Evolutionary conservation across 73 alveolate species (phyloP).

Genomic region (Paramecium bursaria): DNA sequence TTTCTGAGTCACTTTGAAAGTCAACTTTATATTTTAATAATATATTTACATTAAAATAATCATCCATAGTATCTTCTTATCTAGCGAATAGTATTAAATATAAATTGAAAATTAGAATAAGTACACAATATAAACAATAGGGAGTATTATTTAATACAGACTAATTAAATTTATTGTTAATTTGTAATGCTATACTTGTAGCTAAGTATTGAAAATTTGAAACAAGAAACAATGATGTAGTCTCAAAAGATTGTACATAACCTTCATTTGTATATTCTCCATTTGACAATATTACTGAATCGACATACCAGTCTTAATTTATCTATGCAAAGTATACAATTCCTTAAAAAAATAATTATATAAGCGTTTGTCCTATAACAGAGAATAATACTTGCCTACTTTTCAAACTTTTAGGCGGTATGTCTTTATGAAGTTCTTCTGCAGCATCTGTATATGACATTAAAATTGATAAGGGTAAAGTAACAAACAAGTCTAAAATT

Average conservation of each 20-base stretch:
- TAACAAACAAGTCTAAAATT: constrained; percentile 46
- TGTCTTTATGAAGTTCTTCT: neutral
- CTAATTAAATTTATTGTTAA: constrained; percentile 15
- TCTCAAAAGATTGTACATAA: constrained; percentile 31
- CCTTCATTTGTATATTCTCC: constrained; percentile 21
- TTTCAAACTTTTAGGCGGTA: neutral
- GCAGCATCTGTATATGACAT: constrained; percentile 31
- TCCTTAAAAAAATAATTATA: neutral
- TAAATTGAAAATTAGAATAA: neutral
- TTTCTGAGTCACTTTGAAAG: constrained; percentile 12
- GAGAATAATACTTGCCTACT: constrained; percentile 26
- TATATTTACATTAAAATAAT: constrained; percentile 13
- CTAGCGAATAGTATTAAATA: constrained; percentile 23
- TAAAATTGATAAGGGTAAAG: constrained; percentile 29
- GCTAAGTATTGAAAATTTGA: constrained; percentile 8
- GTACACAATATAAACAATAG: neutral
- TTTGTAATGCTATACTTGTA: neutral
- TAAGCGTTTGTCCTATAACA: constrained; percentile 20
- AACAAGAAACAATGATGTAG: constrained; percentile 39
- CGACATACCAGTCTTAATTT: constrained; percentile 24
- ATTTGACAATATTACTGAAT: constrained; percentile 14
- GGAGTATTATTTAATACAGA: constrained; percentile 14
- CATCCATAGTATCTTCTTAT: constrained; percentile 34
- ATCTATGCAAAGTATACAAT: neutral
- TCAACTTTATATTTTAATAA: neutral